Conservation (phyloP, 306 rosid species). For the Cucurbita pepo region DNA sequence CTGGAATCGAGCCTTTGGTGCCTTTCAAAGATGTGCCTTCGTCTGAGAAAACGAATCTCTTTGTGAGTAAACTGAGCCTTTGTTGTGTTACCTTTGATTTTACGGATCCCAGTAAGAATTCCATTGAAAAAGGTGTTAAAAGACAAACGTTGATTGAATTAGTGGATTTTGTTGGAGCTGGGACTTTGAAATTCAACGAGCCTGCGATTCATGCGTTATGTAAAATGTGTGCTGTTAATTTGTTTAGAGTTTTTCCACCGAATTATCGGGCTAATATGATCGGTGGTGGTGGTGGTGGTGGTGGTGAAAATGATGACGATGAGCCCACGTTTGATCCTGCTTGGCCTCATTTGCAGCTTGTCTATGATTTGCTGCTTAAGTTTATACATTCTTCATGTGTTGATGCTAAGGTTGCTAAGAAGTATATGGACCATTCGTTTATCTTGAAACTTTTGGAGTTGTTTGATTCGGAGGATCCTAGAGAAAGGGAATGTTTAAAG, state of each 20-base stretch:
- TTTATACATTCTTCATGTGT: constrained; percentile 48
- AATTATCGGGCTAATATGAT: constrained; percentile 28
- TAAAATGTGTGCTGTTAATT: constrained; percentile 72
- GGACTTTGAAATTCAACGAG: constrained; percentile 42
- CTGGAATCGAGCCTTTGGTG: constrained; percentile 60
- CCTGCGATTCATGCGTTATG: constrained; percentile 67
- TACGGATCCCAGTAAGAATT: constrained; percentile 52
- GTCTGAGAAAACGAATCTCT: constrained; percentile 63
- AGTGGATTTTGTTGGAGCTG: constrained; percentile 56
- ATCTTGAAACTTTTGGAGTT: constrained; percentile 49
- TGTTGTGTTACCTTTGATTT: constrained; percentile 78
- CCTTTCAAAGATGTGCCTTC: constrained; percentile 65
- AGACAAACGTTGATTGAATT: constrained; percentile 62
- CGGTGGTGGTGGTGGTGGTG: constrained; percentile 22
- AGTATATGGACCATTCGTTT: constrained; percentile 63
- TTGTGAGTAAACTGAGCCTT: constrained; percentile 76
- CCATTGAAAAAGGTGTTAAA: constrained; percentile 66
- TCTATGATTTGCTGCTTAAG: constrained; percentile 60
- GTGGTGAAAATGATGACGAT: constrained; percentile 59
- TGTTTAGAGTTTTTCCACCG: constrained; percentile 73
- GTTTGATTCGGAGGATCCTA: constrained; percentile 80
- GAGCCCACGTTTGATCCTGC: constrained; percentile 80
- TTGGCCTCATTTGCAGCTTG: constrained; percentile 83
- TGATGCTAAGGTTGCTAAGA: constrained; percentile 74
- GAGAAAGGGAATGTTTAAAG: constrained; percentile 78